Conservation (phyloP, 176 grass and related monocot genomes). For the Bolboschoenus planiculmis region DNA sequence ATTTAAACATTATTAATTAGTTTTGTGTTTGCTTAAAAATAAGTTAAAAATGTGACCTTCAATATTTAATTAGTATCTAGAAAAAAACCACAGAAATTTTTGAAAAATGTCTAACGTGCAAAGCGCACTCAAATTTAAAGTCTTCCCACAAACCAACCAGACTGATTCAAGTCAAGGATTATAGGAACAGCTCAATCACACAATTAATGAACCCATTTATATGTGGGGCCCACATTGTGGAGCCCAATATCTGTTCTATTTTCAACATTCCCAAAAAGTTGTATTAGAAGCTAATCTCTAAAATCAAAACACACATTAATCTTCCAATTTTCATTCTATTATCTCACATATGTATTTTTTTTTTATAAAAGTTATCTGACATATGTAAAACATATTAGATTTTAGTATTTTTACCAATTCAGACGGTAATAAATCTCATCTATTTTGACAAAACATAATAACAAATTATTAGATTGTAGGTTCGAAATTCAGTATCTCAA, state of each 20-base stretch:
- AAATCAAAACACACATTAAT: neutral
- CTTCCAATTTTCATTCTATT: neutral
- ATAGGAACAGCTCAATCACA: slow-evolving; percentile 4
- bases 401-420: neutral
- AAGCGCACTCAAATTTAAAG: neutral
- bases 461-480: neutral
- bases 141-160: neutral
- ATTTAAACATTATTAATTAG: neutral
- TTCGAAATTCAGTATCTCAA: neutral
- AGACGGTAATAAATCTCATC: neutral
- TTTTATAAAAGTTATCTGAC: too few relatives aligned
- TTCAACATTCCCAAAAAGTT: neutral
- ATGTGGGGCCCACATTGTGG: neutral
- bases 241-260: neutral
- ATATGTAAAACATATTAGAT: neutral
- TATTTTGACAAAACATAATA: neutral
- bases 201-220: neutral
- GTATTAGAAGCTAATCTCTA: neutral
- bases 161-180: neutral
- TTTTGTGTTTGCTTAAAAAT: neutral
- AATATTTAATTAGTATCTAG: too few relatives aligned
- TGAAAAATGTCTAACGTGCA: neutral
- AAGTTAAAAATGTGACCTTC: neutral
- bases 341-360: too few relatives aligned
- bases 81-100: neutral